These are phyloP conservation scores for Chaetothyriales sp. DNA, from an alignment of 2,329 filamentous ascomycete species.

Conservation along the genomic window DNA sequence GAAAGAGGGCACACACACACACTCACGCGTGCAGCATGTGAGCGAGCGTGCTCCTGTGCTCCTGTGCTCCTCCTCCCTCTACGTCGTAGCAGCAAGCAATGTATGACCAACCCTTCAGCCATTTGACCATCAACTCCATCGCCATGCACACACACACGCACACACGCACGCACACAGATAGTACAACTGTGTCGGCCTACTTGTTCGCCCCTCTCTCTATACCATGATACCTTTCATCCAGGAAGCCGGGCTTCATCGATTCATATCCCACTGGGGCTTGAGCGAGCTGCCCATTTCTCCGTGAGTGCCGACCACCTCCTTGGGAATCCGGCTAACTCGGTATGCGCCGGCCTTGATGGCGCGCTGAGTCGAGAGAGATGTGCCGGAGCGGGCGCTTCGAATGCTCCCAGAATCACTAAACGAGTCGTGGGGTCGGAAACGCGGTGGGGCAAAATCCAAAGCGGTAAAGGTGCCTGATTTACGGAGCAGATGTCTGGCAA, in stretches of 20 bases:
- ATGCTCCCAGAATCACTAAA: slow-evolving; percentile 36
- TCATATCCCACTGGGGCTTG: slow-evolving; percentile 43
- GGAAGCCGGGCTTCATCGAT: slow-evolving; percentile 6
- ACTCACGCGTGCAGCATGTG: too few relatives aligned
- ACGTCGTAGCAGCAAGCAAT: too few relatives aligned
- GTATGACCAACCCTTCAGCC: too few relatives aligned
- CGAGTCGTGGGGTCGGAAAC: slow-evolving; percentile 31
- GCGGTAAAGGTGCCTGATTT: slow-evolving; percentile 37
- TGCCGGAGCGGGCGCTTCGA: slow-evolving; percentile 61
- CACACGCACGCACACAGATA: too few relatives aligned
- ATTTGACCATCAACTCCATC: too few relatives aligned
- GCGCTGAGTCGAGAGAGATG: slow-evolving; percentile 55
- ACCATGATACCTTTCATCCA: neutral
- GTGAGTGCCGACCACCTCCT: slow-evolving; percentile 65
- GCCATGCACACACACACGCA: too few relatives aligned
- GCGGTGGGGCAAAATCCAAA: slow-evolving; percentile 37
- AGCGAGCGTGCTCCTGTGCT: too few relatives aligned
- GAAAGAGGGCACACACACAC: too few relatives aligned
- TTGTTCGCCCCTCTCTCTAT: neutral
- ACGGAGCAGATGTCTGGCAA: slow-evolving; percentile 31
- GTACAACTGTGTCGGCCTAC: neutral
- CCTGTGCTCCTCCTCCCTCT: too few relatives aligned
- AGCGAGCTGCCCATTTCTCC: slow-evolving; percentile 50
- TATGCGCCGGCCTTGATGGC: slow-evolving; percentile 74
- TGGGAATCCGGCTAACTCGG: slow-evolving; percentile 70